Evolutionary conservation across 352 stramenopile species (phyloP).

Genomic region (Peronospora belbahrii): DNA sequence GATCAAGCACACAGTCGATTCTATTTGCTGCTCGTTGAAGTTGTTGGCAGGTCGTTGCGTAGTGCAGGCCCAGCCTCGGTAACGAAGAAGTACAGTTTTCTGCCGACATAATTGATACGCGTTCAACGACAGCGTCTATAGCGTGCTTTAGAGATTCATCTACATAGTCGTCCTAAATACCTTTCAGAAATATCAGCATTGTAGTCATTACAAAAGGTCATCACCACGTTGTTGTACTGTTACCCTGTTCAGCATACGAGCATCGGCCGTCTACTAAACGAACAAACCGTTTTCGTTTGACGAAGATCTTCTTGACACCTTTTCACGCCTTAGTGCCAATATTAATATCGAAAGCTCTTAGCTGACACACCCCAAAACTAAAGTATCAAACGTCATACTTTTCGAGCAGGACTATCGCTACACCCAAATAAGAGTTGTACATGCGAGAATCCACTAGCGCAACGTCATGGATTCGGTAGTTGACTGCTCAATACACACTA

Average conservation of each 20-base stretch:
- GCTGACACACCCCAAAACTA: conserved; percentile 71
- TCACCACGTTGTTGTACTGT: conserved; percentile 24
- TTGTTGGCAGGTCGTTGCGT: conserved; percentile 64
- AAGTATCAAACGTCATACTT: conserved; percentile 65
- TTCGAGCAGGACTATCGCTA: conserved; percentile 60
- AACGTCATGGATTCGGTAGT: too few species aligned
- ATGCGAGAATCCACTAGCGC: too few species aligned
- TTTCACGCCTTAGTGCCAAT: too few species aligned
- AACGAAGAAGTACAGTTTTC: conserved; percentile 73
- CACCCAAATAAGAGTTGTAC: conserved; percentile 84
- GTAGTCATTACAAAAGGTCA: background rate
- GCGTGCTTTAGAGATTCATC: conserved; percentile 79
- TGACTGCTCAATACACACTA: too few species aligned
- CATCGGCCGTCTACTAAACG: conserved; percentile 50
- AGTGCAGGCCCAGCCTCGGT: conserved; percentile 53
- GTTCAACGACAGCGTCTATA: conserved; percentile 50
- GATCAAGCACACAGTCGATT: conserved; percentile 73
- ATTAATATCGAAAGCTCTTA: too few species aligned
- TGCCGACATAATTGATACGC: conserved; percentile 52
- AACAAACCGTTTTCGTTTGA: conserved; percentile 68
- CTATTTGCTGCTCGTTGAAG: conserved; percentile 69
- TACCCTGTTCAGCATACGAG: conserved; percentile 53
- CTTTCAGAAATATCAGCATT: background rate
- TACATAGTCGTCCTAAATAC: conserved; percentile 1
- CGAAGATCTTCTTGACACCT: conserved; percentile 78